Conservation (phyloP, 2,329 filamentous ascomycete species). For the Xylariaceae sp. region DNA sequence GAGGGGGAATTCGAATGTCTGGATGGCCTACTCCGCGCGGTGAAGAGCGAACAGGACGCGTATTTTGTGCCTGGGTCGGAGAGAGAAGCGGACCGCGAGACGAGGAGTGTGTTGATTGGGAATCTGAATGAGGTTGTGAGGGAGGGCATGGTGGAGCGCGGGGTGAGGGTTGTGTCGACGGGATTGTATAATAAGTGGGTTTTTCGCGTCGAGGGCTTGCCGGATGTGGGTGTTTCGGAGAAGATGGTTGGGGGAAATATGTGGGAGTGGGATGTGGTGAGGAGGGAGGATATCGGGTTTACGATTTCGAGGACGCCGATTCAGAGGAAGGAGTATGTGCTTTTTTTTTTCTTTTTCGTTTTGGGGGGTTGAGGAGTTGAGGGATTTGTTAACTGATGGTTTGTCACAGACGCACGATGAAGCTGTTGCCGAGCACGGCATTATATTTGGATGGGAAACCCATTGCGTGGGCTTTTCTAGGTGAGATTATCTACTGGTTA, state of each 20-base stretch:
- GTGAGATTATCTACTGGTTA: constrained; percentile 33
- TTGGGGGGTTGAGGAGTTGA: neutral
- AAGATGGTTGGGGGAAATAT: neutral
- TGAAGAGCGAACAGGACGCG: constrained; percentile 22
- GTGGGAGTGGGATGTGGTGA: constrained; percentile 47
- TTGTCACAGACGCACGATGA: constrained; percentile 14
- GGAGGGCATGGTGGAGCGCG: constrained; percentile 24
- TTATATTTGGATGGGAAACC: constrained; percentile 43
- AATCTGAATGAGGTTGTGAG: constrained; percentile 37
- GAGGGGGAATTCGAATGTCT: constrained; percentile 5
- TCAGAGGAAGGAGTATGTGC: constrained; percentile 46
- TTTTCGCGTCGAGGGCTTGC: constrained; percentile 45
- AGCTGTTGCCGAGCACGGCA: constrained; percentile 40
- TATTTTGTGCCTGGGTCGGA: constrained; percentile 17
- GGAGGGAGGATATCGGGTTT: constrained; percentile 48
- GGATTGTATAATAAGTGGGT: constrained; percentile 52
- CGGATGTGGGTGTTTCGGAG: constrained; percentile 27
- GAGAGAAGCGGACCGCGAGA: constrained; percentile 31
- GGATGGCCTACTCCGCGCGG: constrained; percentile 20
- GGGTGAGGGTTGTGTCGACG: constrained; percentile 27
- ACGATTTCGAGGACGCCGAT: constrained; percentile 53
- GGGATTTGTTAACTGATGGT: neutral
- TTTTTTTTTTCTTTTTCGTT: neutral
- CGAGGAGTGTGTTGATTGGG: constrained; percentile 35
- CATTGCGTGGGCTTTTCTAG: constrained; percentile 61